Evolutionary conservation across 176 grass and related monocot genomes (phyloP), one percentile per base, ranked within the genome.

Genomic region (Oryza punctata): DNA sequence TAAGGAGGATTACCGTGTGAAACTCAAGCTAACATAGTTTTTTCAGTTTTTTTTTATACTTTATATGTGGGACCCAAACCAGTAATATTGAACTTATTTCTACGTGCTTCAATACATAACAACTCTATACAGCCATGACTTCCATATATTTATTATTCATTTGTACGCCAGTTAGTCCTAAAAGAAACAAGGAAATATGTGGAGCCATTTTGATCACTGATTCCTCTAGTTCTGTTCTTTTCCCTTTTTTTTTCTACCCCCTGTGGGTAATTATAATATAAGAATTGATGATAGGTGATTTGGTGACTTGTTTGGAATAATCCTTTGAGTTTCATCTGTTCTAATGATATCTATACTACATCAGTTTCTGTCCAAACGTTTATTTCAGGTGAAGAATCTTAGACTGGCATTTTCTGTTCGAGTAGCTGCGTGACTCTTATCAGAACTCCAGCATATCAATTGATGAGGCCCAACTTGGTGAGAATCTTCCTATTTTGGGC

Each of bases 401-500:
- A 78, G 16, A 87, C 19, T 63, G 50, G 38, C 49, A 65, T 84
- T 64, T 79, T 28, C 75, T 87, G 21, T 87, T 87, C 25, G 40
- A 83, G 80, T 49, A 68, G 81, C 43, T 84, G 23, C 67, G 64
- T 76, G 64, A 52, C 29, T 57, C 63, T 64, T 78, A 75, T 46
- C 63, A 75, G 85, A 74, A 83, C 49, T 84, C 13, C 5, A 27
- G 64, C 57, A 78, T 81, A 37, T 88, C 24, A 82, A 77, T 78
- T 68, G 63, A 80, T 69, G 64, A 72, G 47, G 18, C 23, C 66
- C 79, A 92, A 76, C 78, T 82, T 74, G 76, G 46, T 76, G 79
- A 85, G 89, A 85, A 90, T 88, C 90, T 79, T 88, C 49, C 87
- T 80, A 86, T 78, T 94, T 89, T 71, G 23, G 63, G 73, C 65